These are phyloP conservation scores for Vigna nakashimae DNA, from an alignment of 306 rosid species.

Conservation along the genomic window DNA sequence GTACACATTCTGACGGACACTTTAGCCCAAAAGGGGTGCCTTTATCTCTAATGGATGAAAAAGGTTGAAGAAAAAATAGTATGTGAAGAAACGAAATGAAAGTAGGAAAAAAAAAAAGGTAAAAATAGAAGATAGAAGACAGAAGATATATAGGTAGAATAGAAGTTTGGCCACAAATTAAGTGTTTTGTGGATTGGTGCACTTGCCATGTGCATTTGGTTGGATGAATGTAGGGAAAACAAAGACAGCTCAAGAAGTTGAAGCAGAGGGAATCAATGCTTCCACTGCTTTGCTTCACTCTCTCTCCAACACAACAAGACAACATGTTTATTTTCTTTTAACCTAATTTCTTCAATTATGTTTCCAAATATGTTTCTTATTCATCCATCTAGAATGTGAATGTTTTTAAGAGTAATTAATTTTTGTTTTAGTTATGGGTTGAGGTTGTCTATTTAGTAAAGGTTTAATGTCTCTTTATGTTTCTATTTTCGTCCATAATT, in stretches of 20 bases:
- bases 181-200: background rate
- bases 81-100: slow-evolving; percentile 16
- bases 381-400: too few relatives aligned
- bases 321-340: background rate
- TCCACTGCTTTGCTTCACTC: background rate
- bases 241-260: slow-evolving; percentile 35
- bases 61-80: background rate
- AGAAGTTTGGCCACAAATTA: too few relatives aligned
- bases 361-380: too few relatives aligned
- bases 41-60: slow-evolving; percentile 18
- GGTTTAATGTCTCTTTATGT: too few relatives aligned
- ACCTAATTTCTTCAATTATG: too few relatives aligned
- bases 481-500: too few relatives aligned
- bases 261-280: slow-evolving; percentile 35
- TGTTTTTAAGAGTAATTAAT: too few relatives aligned
- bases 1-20: slow-evolving; percentile 23
- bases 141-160: too few relatives aligned
- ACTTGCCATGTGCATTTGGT: slow-evolving; percentile 30
- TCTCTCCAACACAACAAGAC: background rate
- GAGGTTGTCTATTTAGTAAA: too few relatives aligned
- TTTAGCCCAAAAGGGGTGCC: slow-evolving; percentile 21
- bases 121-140: background rate
- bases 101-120: background rate
- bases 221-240: slow-evolving; percentile 27
- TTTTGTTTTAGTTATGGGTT: too few relatives aligned